These are phyloP conservation scores for Xerocomus minutiporus DNA, from an alignment of 1,284 basidiomycete species.

Conservation along the genomic window DNA sequence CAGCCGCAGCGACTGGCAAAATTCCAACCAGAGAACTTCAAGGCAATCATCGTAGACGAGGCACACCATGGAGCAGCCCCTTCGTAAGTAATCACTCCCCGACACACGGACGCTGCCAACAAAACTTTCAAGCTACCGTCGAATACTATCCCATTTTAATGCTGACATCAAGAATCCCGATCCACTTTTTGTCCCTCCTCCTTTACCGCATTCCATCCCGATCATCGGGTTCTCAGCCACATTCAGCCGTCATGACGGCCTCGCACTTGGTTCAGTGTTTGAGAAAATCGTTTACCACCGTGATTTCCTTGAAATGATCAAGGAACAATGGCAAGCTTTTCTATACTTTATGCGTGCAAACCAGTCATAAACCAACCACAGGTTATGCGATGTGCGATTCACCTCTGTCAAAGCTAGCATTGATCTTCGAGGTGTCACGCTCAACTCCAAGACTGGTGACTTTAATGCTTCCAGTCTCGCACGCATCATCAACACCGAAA, in stretches of 20 bases:
- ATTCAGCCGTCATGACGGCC: conserved; percentile 87
- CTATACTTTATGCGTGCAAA: not conserved
- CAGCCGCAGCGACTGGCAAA: conserved; percentile 68
- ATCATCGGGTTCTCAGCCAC: conserved; percentile 96
- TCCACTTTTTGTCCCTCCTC: conserved; percentile 33
- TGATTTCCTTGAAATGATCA: conserved; percentile 92
- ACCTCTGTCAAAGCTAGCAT: conserved; percentile 77
- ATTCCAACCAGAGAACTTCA: conserved; percentile 70
- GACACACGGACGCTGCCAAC: not conserved
- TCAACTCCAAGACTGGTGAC: conserved; percentile 69
- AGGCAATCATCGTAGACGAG: conserved; percentile 88
- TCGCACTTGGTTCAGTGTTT: conserved; percentile 86
- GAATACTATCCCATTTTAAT: conserved; percentile 75
- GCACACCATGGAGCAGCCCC: conserved; percentile 93
- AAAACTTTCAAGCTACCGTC: conserved; percentile 57
- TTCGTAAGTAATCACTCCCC: conserved; percentile 51
- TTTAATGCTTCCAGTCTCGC: conserved; percentile 76
- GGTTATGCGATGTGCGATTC: conserved; percentile 82
- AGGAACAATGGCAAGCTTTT: conserved; percentile 72
- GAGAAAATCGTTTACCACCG: conserved; percentile 91
- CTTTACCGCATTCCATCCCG: conserved; percentile 56
- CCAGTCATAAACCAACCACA: conserved; percentile 29
- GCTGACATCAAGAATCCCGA: conserved; percentile 54
- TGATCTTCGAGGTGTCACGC: conserved; percentile 61
- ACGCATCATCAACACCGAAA: conserved; percentile 72